Conservation (phyloP, 495 filamentous ascomycete species). For the Penicillium canariense region DNA sequence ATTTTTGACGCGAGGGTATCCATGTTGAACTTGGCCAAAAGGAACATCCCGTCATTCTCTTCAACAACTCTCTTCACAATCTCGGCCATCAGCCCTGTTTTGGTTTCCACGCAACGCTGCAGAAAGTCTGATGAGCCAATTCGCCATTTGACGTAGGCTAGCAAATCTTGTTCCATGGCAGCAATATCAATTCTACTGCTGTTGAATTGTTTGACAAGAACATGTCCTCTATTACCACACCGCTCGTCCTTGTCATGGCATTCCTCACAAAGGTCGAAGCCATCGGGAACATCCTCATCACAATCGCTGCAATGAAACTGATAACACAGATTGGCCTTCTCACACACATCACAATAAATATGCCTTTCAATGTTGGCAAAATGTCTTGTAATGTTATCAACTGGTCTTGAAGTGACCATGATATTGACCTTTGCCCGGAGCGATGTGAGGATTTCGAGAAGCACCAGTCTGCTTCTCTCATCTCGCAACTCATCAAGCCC, state of each 20-base stretch:
- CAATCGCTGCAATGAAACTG: conserved; percentile 4
- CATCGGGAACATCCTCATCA: background rate
- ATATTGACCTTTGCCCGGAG: background rate
- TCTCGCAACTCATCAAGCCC: conserved; percentile 10
- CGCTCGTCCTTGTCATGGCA: conserved; percentile 2
- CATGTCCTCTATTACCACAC: background rate
- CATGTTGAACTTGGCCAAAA: conserved; percentile 6
- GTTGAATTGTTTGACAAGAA: conserved; percentile 3
- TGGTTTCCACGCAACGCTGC: conserved; percentile 1
- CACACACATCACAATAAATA: background rate
- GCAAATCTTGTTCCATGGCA: conserved; percentile 2
- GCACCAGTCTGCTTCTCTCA: conserved; percentile 1
- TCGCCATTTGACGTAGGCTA: conserved; percentile 5
- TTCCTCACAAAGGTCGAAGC: conserved; percentile 1
- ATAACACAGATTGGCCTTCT: background rate
- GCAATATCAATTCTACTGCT: background rate
- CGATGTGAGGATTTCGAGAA: conserved; percentile 1
- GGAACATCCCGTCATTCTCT: conserved; percentile 5
- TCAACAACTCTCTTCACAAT: conserved; percentile 3
- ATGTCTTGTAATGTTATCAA: conserved; percentile 2
- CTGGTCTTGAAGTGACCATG: conserved; percentile 1
- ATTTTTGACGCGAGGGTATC: conserved; percentile 5
- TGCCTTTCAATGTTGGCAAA: background rate
- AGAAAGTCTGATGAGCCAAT: conserved; percentile 5
- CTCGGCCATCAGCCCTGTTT: background rate